Base-by-base conservation (phyloP, 164 flowering plant genomes). In the Cinnamomum chago region DNA sequence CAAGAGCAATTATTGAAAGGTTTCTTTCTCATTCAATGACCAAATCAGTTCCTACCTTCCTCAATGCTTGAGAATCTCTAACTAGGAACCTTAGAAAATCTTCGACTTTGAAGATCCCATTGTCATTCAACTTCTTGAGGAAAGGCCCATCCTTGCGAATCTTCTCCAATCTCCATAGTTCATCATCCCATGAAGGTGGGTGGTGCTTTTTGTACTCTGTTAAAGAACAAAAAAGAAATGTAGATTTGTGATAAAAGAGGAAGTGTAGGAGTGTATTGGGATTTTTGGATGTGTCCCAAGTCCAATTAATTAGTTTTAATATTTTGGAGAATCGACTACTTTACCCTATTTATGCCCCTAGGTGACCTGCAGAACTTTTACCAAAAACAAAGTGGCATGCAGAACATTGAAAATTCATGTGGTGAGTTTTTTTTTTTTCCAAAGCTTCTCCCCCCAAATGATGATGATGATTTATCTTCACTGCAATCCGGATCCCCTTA, bases 111-210 rank as follows among this genome's bases (percentile, higher is more conserved):
- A 11, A 33, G 66, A 94, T 90, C 69, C 91, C 94, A 74, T 90
- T 85, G 82, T 84, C 84, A 75, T 79, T 91, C 73, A 94, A 87
- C 83, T 88, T 89, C 83, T 87, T 92, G 84, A 89, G 96, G 70
- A 92, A 92, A 11, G 95, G 82, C 12, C 97, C 98, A 80, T 94
- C 98, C 81, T 92, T 94, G 3, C 93, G 96, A 76, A 94, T 92
- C 83, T 92, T 94, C 82, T 91, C 93, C 85, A 94, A 72, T 81
- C 98, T 88, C 97, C 97, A 94, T 23, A 94, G 96, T 58, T 92
- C 95, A 81, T 94, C 97, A 69, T 65, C 70, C 25, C 86, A 75
- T 62, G 90, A 88, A 73, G 98, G 98, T 65, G 98, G 98, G 75
- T 92, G 90, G 78, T 92, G 97, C 76, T 94, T 94, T 85, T 94